Conservation (phyloP, 164 flowering plant species). For the Warburgia ugandensis region DNA sequence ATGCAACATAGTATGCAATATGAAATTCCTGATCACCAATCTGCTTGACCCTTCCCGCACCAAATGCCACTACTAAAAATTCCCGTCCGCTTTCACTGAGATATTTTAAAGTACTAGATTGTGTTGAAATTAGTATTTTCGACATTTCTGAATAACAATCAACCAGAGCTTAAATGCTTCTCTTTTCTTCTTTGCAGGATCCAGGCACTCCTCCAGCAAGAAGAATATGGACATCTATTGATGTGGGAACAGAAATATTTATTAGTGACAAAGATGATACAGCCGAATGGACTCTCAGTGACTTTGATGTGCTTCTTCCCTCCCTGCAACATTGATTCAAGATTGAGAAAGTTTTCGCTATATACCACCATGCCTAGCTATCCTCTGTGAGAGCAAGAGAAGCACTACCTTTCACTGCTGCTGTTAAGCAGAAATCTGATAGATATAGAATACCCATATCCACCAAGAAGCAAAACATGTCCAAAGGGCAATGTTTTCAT, state of each 20-base stretch:
- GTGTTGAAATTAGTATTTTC: too few species aligned
- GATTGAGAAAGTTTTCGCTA: too few species aligned
- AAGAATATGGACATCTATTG: conserved; percentile 17
- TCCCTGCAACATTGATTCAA: too few species aligned
- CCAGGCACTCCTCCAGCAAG: conserved; percentile 14
- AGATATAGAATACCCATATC: too few species aligned
- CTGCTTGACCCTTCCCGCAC: neutral
- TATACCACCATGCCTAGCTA: too few species aligned
- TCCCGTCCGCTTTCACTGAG: neutral
- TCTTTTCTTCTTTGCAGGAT: conserved; percentile 9
- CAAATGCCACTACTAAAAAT: neutral
- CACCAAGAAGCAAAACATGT: too few species aligned
- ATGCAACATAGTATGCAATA: neutral
- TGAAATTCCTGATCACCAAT: neutral
- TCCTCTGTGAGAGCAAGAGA: too few species aligned
- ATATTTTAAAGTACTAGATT: too few species aligned
- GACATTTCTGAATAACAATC: too few species aligned
- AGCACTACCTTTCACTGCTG: too few species aligned
- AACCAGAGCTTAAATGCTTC: neutral
- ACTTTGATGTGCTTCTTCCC: conserved; percentile 12
- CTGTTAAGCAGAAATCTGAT: too few species aligned
- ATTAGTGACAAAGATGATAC: conserved; percentile 13
- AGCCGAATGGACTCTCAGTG: conserved; percentile 19
- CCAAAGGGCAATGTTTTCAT: too few species aligned
- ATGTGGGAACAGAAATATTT: conserved; percentile 18